Conservation (phyloP, 345 rosid genomes). For the Citrus sp. region DNA sequence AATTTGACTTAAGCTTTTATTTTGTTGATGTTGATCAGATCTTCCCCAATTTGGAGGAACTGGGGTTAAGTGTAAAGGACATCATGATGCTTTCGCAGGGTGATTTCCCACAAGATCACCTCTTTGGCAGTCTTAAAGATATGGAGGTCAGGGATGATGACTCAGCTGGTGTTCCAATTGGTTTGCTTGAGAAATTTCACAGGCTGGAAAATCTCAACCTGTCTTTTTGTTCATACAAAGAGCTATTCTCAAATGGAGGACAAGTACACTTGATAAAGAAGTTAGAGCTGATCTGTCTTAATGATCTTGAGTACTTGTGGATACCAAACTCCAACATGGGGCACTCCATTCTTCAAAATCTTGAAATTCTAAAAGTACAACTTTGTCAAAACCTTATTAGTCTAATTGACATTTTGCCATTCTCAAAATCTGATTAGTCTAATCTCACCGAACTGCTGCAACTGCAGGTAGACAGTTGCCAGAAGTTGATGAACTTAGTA, state of each 20-base stretch:
- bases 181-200: not conserved
- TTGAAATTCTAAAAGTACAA: not conserved
- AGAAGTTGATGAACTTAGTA: not conserved
- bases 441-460: not conserved
- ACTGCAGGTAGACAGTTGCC: not conserved
- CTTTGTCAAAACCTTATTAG: not conserved
- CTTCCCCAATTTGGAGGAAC: too few species aligned
- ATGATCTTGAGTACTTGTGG: constrained; percentile 3
- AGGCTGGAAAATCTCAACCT: constrained; percentile 7
- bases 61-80: not conserved
- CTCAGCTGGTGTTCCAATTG: not conserved
- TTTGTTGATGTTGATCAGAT: too few species aligned
- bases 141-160: not conserved
- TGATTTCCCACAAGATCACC: not conserved
- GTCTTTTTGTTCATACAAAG: not conserved
- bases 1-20: too few species aligned
- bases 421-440: not conserved
- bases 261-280: not conserved
- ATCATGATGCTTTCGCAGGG: not conserved
- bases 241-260: constrained; percentile 1
- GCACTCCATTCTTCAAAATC: not conserved
- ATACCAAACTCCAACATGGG: not conserved
- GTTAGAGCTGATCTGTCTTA: not conserved
- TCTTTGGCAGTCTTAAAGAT: not conserved
- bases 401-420: not conserved